Evolutionary conservation across 306 rosid genomes (phyloP), one percentile per base, ranked within the genome.

Genomic region (Castanea mollissima): DNA sequence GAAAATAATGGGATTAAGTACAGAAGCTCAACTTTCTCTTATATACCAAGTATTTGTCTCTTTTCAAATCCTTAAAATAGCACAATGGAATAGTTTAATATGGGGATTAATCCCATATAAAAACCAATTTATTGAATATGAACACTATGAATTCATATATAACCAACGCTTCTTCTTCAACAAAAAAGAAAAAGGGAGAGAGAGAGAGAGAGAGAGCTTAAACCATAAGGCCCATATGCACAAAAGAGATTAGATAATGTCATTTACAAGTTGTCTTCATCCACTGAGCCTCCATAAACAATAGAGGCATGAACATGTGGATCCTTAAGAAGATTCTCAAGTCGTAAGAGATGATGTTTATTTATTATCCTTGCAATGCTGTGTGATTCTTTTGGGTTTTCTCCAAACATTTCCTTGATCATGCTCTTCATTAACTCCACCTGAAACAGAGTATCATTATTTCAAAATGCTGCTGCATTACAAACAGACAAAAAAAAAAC

Each of bases 211-310:
- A 63, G 20, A 27, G 31, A 16, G 35, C 35, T 62, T 34, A 21
- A 27, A 21, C 6, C 20, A 75, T 74, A 35, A 65, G 31, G 16
- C 62, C 31, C 65, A 72, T 56, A 31, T 32, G 11, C 12, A 16
- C 7, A 63, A 31, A 55, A 27, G 32, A 69, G 41, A 46, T 21
- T 4, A 57, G 31, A 21, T 41, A 41, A 44, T 52, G 70, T 31
- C 12, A 74, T 57, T 89, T 84, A 91, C 97, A 93, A 60, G 83
- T 80, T 82, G 13, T 91, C 91, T 55, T 89, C 86, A 23, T 93
- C 86, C 83, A 82, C 69, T 60, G 90, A 80, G 21, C 97, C 97
- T 7, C 97, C 96, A 74, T 73, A 75, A 82, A 88, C 87, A 58
- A 91, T 81, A 0, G 96, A 86, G 71, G 84, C 79, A 76, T 80